Evolutionary conservation across 345 rosid species (phyloP), one percentile per base, ranked within the genome.

Genomic region (Gossypium australe): DNA sequence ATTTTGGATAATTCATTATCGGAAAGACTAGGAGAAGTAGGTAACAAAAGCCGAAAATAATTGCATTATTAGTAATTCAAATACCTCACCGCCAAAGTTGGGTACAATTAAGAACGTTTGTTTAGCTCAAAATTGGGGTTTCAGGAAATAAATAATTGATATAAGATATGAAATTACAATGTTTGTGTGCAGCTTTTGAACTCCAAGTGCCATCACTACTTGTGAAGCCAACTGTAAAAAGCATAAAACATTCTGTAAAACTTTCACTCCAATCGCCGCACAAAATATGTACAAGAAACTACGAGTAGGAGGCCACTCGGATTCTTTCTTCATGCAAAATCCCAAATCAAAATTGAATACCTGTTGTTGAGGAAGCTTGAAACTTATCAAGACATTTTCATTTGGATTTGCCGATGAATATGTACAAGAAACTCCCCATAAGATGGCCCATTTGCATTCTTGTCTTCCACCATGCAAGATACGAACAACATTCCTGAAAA

Each of bases 391-490:
- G 89, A 81, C 96, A 95, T 95, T 78, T 91, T 95, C 72, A 85
- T 81, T 82, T 91, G 97, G 83, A 95, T 95, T 79, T 93, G 98
- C 48, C 97, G 90, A 76, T 93, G 97, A 64, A 91, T 77, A 74
- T 91, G 91, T 69, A 93, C 93, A 7, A 95, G 92, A 79, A 91
- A 95, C 84, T 95, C 98, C 2, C 91, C 98, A 67, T 95, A 93
- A 25, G 98, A 91, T 65, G 85, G 87, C 17, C 94, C 90, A 3
- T 85, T 80, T 14, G 89, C 85, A 74, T 82, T 86, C 82, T 92
- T 91, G 87, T 95, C 98, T 78, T 95, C 97, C 20, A 95, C 85
- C 88, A 95, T 82, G 78, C 81, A 80, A 4, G 96, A 87, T 60
- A 89, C 83, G 84, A 95, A 95, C 76, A 82, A 0, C 94, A 89